Evolutionary conservation across 1,139 yeast genomes (phyloP).

Genomic region (Hyphopichia wangnamkhiaoensis): DNA sequence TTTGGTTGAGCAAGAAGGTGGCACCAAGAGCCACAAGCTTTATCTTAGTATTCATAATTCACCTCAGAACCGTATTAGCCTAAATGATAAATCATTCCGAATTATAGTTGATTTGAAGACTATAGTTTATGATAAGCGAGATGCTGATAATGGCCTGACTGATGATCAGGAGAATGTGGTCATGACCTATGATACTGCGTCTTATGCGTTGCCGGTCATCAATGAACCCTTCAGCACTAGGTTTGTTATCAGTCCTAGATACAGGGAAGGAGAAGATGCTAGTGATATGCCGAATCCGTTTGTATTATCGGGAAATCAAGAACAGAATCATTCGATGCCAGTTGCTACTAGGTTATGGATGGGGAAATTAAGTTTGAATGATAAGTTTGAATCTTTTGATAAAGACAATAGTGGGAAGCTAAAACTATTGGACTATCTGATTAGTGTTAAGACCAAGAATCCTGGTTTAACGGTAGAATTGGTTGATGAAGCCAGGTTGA

Average conservation of each 20-base stretch:
- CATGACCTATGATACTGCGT: conserved; percentile 32
- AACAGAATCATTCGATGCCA: conserved; percentile 33
- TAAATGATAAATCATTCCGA: conserved; percentile 9
- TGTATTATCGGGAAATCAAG: conserved; percentile 17
- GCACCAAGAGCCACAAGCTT: conserved; percentile 16
- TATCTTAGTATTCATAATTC: conserved; percentile 29
- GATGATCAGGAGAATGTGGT: conserved; percentile 11
- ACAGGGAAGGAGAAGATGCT: conserved; percentile 17
- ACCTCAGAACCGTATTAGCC: conserved; percentile 10
- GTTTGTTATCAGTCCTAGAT: conserved; percentile 40
- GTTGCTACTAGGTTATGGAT: conserved; percentile 51
- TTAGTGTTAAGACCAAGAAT: conserved; percentile 27
- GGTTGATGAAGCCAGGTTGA: conserved; percentile 8
- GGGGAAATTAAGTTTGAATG: conserved; percentile 25
- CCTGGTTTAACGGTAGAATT: conserved; percentile 32
- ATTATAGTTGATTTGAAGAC: conserved; percentile 27
- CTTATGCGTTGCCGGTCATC: conserved; percentile 30
- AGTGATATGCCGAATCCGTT: conserved; percentile 48
- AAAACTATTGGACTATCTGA: conserved; percentile 23
- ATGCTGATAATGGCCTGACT: conserved; percentile 7
- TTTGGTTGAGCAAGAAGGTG: conserved; percentile 13
- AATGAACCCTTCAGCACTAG: conserved; percentile 37
- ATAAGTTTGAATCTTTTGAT: conserved; percentile 7
- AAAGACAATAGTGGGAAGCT: not conserved
- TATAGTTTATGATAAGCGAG: conserved; percentile 21